Percentiles rank a stretch among this genome's conserved stretches.
Evolutionary conservation across 108 stramenopile species (phyloP).

Genomic region (Epithemia pelagica): DNA sequence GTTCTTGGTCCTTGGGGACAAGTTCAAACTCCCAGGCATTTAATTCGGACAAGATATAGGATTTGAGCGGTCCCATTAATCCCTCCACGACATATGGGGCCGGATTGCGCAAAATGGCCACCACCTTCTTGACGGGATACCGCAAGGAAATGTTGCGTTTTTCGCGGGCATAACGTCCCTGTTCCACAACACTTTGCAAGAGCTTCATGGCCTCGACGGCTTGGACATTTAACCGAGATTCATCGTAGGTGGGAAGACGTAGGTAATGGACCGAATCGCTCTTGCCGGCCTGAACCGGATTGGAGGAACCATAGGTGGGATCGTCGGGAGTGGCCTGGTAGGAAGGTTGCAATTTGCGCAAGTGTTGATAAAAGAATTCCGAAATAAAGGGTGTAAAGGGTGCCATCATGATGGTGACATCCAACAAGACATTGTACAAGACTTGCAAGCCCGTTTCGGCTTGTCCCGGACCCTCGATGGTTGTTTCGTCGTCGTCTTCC

Average conservation of each 20-base stretch:
- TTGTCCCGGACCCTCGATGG: constrained; percentile 29
- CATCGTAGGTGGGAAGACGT: constrained; percentile 77
- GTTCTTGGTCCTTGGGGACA: constrained; percentile 78
- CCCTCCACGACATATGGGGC: constrained; percentile 63
- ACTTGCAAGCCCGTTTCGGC: constrained; percentile 86
- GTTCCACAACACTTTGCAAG: constrained; percentile 89
- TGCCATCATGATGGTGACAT: constrained; percentile 92
- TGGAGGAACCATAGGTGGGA: constrained; percentile 45
- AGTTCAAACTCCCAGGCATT: constrained; percentile 89
- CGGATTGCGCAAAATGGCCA: constrained; percentile 83
- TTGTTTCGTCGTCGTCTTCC: constrained; percentile 72
- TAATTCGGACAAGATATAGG: constrained; percentile 93
- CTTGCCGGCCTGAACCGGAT: constrained; percentile 84
- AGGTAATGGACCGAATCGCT: constrained; percentile 96
- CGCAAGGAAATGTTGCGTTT: constrained; percentile 85
- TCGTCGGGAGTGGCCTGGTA: constrained; percentile 38
- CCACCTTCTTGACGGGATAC: constrained; percentile 89
- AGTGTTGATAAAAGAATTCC: constrained; percentile 96
- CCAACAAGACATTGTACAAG: constrained; percentile 92
- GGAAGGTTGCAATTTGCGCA: constrained; percentile 88
- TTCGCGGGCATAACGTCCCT: constrained; percentile 91
- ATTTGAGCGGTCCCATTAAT: constrained; percentile 76
- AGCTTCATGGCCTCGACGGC: constrained; percentile 89
- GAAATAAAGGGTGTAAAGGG: constrained; percentile 99
- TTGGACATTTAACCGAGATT: constrained; percentile 70